These are phyloP conservation scores for Zalerion maritima DNA, from an alignment of 495 filamentous ascomycete genomes.

Conservation along the genomic window DNA sequence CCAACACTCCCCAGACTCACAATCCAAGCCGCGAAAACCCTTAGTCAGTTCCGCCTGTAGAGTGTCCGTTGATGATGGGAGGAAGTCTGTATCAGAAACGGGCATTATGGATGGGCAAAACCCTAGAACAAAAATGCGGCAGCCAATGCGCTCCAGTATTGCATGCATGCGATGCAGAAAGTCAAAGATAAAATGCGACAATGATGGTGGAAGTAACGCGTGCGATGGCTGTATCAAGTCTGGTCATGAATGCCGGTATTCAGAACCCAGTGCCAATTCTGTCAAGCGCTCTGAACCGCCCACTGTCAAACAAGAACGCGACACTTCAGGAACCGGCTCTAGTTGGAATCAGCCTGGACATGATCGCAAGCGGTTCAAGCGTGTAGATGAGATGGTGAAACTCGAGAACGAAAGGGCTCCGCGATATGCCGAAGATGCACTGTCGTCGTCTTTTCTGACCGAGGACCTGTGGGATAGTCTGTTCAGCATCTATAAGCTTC, in stretches of 20 bases:
- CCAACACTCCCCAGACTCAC: background rate
- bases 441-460: constrained; percentile 43
- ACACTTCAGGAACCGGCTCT: constrained; percentile 45
- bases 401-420: constrained; percentile 19
- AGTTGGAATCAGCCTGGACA: too few relatives aligned
- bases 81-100: constrained; percentile 12
- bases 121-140: constrained; percentile 31
- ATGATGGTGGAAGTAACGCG: constrained; percentile 55
- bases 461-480: constrained; percentile 54
- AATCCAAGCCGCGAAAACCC: background rate
- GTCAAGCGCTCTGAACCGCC: constrained; percentile 42
- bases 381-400: constrained; percentile 32
- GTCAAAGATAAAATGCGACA: constrained; percentile 75
- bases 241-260: constrained; percentile 66
- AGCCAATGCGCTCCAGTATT: constrained; percentile 63
- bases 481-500: constrained; percentile 68
- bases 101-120: constrained; percentile 27
- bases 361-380: constrained; percentile 37
- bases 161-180: constrained; percentile 66
- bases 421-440: constrained; percentile 29
- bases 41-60: constrained; percentile 7
- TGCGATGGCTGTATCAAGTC: constrained; percentile 67
- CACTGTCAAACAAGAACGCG: constrained; percentile 40
- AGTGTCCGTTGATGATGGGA: constrained; percentile 12
- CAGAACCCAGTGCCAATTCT: constrained; percentile 40